Evolutionary conservation across 306 rosid species (phyloP).

Genomic region (Fragaria nilgerrensis): DNA sequence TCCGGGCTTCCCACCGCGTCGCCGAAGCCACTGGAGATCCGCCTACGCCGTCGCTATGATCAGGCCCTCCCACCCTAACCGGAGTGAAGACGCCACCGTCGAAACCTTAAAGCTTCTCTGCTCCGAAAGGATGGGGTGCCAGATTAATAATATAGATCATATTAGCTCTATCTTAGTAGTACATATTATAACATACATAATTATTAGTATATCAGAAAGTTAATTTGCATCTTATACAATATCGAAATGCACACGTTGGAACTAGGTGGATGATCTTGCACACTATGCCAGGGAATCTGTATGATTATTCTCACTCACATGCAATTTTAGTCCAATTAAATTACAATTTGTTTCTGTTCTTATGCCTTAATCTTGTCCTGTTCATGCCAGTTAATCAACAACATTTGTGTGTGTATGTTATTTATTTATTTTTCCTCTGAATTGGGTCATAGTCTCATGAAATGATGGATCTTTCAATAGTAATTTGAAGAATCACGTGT

Average conservation of each 20-base stretch:
- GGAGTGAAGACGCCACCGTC: too few relatives aligned
- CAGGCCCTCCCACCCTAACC: too few relatives aligned
- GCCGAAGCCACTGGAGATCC: too few relatives aligned
- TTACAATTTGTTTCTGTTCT: not conserved
- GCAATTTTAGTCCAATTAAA: not conserved
- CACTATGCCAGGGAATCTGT: not conserved
- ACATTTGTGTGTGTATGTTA: not conserved
- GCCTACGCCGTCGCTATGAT: too few relatives aligned
- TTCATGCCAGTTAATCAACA: not conserved
- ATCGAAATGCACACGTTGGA: slow-evolving; percentile 11
- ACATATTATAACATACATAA: too few relatives aligned
- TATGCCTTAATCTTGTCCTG: slow-evolving; percentile 15
- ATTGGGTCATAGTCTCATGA: not conserved
- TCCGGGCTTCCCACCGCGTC: too few relatives aligned
- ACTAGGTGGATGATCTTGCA: slow-evolving; percentile 16
- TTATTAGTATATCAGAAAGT: not conserved
- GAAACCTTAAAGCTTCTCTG: too few relatives aligned
- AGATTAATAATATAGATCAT: too few relatives aligned
- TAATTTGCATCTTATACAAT: not conserved
- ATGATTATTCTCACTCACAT: slow-evolving; percentile 3
- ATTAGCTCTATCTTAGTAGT: too few relatives aligned
- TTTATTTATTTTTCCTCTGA: too few relatives aligned
- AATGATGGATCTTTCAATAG: not conserved
- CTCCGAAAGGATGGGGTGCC: too few relatives aligned
- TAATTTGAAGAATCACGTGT: not conserved